These are phyloP conservation scores for Pythium grandisporangium DNA, from an alignment of 352 stramenopile genomes.

Conservation along the genomic window DNA sequence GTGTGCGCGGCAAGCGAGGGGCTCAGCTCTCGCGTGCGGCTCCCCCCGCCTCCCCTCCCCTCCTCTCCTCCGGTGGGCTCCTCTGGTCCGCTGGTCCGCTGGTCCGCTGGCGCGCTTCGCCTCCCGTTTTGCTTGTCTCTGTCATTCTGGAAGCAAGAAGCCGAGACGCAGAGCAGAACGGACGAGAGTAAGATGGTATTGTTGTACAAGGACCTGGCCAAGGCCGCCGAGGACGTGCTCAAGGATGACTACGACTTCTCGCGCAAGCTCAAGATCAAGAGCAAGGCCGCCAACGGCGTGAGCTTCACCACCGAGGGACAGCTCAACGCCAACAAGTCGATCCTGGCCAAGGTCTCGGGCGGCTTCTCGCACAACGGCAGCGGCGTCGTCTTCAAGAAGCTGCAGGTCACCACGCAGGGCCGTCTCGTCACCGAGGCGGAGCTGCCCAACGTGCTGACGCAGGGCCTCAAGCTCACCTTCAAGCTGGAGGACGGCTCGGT, in stretches of 20 bases:
- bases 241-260: slow-evolving; percentile 74
- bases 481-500: slow-evolving; percentile 79
- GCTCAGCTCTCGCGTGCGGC: too few species aligned
- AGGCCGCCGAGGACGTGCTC: slow-evolving; percentile 68
- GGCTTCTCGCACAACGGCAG: slow-evolving; percentile 62
- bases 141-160: slow-evolving; percentile 38
- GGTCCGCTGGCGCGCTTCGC: too few species aligned
- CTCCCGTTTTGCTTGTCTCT: slow-evolving; percentile 10
- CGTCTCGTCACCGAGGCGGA: slow-evolving; percentile 72
- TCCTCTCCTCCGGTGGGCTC: too few species aligned
- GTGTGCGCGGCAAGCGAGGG: too few species aligned
- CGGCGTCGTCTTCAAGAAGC: slow-evolving; percentile 78
- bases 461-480: slow-evolving; percentile 74
- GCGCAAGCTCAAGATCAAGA: slow-evolving; percentile 79
- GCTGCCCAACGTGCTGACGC: slow-evolving; percentile 63
- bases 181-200: slow-evolving; percentile 30
- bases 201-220: slow-evolving; percentile 77
- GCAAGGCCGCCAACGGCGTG: slow-evolving; percentile 64
- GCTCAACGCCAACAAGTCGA: slow-evolving; percentile 75
- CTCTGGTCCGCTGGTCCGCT: too few species aligned
- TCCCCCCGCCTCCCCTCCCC: too few species aligned
- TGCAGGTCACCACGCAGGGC: slow-evolving; percentile 77
- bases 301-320: slow-evolving; percentile 68
- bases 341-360: slow-evolving; percentile 71
- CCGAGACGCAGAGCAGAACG: slow-evolving; percentile 2